Conservation (phyloP, 192 early-diverging fungal genomes). For the Backusella morwellensis region DNA sequence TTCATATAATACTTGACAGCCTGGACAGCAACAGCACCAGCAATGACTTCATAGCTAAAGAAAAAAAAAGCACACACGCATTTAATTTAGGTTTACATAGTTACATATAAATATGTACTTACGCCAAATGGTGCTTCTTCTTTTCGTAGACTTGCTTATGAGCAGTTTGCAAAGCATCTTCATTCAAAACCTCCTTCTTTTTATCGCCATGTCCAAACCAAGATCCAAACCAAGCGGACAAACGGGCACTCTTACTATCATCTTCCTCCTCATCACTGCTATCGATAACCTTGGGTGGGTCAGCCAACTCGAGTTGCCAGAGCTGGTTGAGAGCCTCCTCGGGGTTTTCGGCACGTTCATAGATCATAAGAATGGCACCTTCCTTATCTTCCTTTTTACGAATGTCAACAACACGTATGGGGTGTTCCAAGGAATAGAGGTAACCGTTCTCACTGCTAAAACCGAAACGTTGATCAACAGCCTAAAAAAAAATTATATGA, state of each 20-base stretch:
- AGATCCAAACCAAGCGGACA: slow-evolving; percentile 21
- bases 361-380: slow-evolving; percentile 9
- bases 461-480: slow-evolving; percentile 19
- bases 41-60: slow-evolving; percentile 39
- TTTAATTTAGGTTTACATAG: not conserved
- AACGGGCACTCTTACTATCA: slow-evolving; percentile 13
- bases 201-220: slow-evolving; percentile 14
- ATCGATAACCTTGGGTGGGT: slow-evolving; percentile 9
- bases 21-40: slow-evolving; percentile 55
- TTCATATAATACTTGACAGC: slow-evolving; percentile 44
- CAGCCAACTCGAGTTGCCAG: slow-evolving; percentile 6
- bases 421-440: slow-evolving; percentile 9
- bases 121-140: slow-evolving; percentile 15
- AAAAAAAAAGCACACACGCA: not conserved
- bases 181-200: not conserved
- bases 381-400: slow-evolving; percentile 10
- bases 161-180: slow-evolving; percentile 9
- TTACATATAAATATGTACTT: not conserved
- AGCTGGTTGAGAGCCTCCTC: slow-evolving; percentile 2
- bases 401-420: slow-evolving; percentile 13
- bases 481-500: not conserved
- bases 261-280: slow-evolving; percentile 17
- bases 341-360: not conserved
- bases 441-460: slow-evolving; percentile 6
- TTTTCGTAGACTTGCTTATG: slow-evolving; percentile 22